A percentile compares a stretch with the other conserved stretches of the same genome.
These are phyloP conservation scores for Candida maltosa DNA, from an alignment of 805 yeast species.

Conservation along the genomic window DNA sequence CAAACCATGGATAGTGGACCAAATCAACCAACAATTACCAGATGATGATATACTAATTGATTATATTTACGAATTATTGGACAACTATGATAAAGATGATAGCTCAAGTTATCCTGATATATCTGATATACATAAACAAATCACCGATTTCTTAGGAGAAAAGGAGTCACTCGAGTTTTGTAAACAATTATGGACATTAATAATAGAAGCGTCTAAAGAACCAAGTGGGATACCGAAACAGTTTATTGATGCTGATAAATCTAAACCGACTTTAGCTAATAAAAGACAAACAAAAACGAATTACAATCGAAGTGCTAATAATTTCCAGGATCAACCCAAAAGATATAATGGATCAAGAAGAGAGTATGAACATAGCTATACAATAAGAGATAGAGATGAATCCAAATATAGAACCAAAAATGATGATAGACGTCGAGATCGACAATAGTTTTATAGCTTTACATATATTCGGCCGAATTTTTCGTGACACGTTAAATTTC, in stretches of 20 bases:
- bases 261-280: background rate
- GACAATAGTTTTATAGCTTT: no score
- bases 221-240: conserved; percentile 42
- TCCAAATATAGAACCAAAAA: conserved; percentile 3
- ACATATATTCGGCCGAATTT: no score
- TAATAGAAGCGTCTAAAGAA: conserved; percentile 37
- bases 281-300: conserved; percentile 15
- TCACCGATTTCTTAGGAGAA: conserved; percentile 44
- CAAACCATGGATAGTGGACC: conserved; percentile 35
- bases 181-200: conserved; percentile 40
- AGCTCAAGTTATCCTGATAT: conserved; percentile 38
- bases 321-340: background rate
- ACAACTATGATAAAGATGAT: conserved; percentile 15
- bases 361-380: background rate
- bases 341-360: conserved; percentile 1
- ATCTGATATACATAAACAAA: conserved; percentile 38
- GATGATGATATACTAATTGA: conserved; percentile 52
- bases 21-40: conserved; percentile 31
- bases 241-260: background rate
- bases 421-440: no score
- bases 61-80: conserved; percentile 42
- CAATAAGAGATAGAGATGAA: conserved; percentile 10
- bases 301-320: conserved; percentile 20
- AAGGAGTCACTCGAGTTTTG: conserved; percentile 38
- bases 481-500: no score